A percentile compares a stretch with the other conserved stretches of the same genome.
Evolutionary conservation across 1,284 basidiomycete genomes (phyloP).

Genomic region (Wallemia mellicola): DNA sequence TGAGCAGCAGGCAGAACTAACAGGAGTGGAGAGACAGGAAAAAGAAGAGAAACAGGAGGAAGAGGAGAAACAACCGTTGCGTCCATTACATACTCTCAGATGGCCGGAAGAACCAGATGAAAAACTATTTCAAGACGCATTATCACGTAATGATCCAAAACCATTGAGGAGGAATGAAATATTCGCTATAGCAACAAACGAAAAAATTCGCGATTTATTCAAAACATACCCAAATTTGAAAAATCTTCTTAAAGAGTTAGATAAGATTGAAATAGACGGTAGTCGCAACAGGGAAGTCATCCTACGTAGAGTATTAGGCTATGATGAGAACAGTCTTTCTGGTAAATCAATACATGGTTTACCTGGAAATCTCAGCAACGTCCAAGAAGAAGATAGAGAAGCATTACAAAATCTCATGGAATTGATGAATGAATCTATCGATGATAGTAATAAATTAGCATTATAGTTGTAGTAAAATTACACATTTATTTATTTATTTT

Average conservation of each 20-base stretch:
- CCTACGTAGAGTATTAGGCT: background rate
- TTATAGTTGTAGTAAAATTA: too few relatives aligned
- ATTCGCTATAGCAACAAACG: background rate
- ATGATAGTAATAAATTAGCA: background rate
- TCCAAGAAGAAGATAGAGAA: background rate
- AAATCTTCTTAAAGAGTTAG: background rate
- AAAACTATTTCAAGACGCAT: background rate
- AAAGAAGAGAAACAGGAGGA: background rate
- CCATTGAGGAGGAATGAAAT: background rate
- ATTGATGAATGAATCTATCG: background rate
- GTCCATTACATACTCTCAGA: background rate
- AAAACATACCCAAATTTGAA: background rate
- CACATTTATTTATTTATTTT: too few relatives aligned
- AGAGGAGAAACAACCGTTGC: background rate
- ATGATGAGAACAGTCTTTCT: background rate
- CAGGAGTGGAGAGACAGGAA: background rate
- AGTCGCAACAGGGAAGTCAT: background rate
- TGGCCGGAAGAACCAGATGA: constrained; percentile 1
- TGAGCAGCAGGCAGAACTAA: background rate
- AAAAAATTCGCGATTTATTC: background rate
- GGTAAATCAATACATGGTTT: background rate
- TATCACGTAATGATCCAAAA: background rate
- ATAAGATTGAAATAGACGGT: background rate
- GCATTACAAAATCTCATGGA: background rate
- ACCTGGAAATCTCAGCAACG: background rate